Percentiles rank a stretch among this genome's conserved stretches.
These are phyloP conservation scores for Trypanosoma avium DNA, from an alignment of 208 protist species.

Conservation along the genomic window DNA sequence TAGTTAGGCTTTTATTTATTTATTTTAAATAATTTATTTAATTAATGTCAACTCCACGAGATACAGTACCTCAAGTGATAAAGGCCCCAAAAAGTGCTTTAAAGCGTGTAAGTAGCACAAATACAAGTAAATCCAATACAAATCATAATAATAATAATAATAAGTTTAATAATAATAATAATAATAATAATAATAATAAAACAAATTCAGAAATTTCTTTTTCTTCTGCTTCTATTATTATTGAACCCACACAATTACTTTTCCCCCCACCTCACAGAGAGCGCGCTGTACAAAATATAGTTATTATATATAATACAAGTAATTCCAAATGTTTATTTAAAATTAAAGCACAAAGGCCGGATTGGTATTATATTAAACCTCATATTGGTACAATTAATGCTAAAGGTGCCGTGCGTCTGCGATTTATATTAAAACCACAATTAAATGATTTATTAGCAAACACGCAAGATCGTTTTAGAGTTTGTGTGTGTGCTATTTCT, in stretches of 20 bases:
- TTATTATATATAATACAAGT: conserved; percentile 64
- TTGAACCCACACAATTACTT: conserved; percentile 55
- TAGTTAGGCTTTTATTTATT: too few species aligned
- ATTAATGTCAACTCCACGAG: too few species aligned
- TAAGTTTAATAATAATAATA: not conserved
- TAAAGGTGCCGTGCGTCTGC: conserved; percentile 45
- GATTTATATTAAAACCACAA: conserved; percentile 57
- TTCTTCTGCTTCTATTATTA: conserved; percentile 29
- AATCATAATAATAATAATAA: not conserved
- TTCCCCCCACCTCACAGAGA: conserved; percentile 71
- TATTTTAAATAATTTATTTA: too few species aligned
- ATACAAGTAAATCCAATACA: too few species aligned
- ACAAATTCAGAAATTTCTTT: not conserved
- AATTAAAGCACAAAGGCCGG: conserved; percentile 55
- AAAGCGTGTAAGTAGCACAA: too few species aligned
- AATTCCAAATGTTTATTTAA: conserved; percentile 62
- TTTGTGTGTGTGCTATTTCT: conserved; percentile 39
- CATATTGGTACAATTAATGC: conserved; percentile 50
- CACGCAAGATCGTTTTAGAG: conserved; percentile 45
- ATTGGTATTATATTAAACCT: conserved; percentile 70
- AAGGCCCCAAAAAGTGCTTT: too few species aligned
- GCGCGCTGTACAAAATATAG: conserved; percentile 64
- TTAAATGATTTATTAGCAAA: conserved; percentile 34
- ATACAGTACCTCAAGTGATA: too few species aligned
- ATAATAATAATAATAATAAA: not conserved